Evolutionary conservation across 352 stramenopile species (phyloP), one percentile per base, ranked within the genome.

Genomic region (Phytophthora pini): DNA sequence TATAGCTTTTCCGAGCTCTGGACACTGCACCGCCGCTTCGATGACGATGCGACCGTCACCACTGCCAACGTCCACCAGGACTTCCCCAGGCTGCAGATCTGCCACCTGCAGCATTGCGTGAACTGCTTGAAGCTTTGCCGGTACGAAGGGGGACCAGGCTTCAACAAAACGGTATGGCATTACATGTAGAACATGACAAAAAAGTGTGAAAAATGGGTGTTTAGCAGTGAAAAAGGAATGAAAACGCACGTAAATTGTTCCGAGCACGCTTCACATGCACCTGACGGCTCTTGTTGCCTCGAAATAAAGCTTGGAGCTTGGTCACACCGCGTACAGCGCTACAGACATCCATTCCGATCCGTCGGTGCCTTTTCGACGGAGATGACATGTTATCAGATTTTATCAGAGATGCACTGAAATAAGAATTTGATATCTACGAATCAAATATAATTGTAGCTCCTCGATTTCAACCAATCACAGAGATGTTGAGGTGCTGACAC

Each of bases 101-200:
- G 72, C 78, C 20, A 89, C 56, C 20, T 51, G 43, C 11, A 91
- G 61, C 67, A 92, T 89, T 56, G 64, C 77, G 39, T 64, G 38
- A 2, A 88, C 80, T 1, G 83, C 83, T 32, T 90, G 77, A 27
- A 77, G 67, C 50, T 86, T 86, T 38, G 77, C 80, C 3, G 83
- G 83, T 20, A 90, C 77, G 38, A 89, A 92, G 7, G 83, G 83
- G 24, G 83, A 89, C 80, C 83, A 92, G 2, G 81, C 83, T 92
- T 51, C 15, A 27, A 24, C 31, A 24, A 31, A 26, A 26, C 24
- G 24, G 24, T 56, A 49, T 29, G 3, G n/a, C 50, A 17, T 20
- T 20, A 20, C 0, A 20, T 20, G 17, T 32, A 32, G 41, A 66
- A 66, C 8, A 46, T 17, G 15, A 12, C 1, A 36, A 36, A 36